phyloP scores from a whole-genome alignment of 2,329 filamentous ascomycete genomes.

The Verticillium tricorpus region DNA sequence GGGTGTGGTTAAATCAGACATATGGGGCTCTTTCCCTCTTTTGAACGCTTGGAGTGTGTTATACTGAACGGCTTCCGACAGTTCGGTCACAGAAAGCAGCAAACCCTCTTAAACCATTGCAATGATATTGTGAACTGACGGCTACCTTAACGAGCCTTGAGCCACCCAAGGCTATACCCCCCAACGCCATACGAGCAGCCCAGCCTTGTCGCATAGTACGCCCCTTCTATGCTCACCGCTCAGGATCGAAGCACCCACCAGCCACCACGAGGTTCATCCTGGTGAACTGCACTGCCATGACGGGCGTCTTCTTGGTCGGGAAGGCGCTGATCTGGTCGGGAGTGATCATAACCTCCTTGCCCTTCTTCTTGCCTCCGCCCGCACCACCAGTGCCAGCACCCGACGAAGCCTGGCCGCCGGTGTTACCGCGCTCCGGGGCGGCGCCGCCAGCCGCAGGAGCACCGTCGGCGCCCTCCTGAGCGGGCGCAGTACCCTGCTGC shows the following conservation, averaged over 20 bases:
- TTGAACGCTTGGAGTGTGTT: too few species aligned
- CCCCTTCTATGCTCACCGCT: slow-evolving; percentile 29
- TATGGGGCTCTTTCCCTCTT: too few species aligned
- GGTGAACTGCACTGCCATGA: slow-evolving; percentile 90
- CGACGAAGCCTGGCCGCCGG: slow-evolving; percentile 17
- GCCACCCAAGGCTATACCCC: not conserved
- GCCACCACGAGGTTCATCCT: slow-evolving; percentile 92
- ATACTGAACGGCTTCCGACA: too few species aligned
- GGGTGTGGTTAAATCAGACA: too few species aligned
- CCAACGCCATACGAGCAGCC: not conserved
- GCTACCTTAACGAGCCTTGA: not conserved
- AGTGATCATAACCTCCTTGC: slow-evolving; percentile 84
- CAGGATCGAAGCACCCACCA: slow-evolving; percentile 65
- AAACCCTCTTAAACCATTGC: not conserved
- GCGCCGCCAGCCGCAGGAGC: slow-evolving; percentile 35
- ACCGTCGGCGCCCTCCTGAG: slow-evolving; percentile 22
- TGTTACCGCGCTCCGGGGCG: slow-evolving; percentile 17
- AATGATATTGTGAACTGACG: not conserved
- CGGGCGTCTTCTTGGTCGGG: slow-evolving; percentile 91
- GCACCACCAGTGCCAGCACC: slow-evolving; percentile 19
- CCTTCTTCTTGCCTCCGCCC: slow-evolving; percentile 62
- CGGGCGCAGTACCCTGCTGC: slow-evolving; percentile 18
- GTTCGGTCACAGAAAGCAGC: not conserved
- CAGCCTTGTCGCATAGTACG: slow-evolving; percentile 3
- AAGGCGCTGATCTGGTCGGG: slow-evolving; percentile 94